phyloP scores from a whole-genome alignment of 129 eudicot species.

The Chrysanthemum lavandulifolium region DNA sequence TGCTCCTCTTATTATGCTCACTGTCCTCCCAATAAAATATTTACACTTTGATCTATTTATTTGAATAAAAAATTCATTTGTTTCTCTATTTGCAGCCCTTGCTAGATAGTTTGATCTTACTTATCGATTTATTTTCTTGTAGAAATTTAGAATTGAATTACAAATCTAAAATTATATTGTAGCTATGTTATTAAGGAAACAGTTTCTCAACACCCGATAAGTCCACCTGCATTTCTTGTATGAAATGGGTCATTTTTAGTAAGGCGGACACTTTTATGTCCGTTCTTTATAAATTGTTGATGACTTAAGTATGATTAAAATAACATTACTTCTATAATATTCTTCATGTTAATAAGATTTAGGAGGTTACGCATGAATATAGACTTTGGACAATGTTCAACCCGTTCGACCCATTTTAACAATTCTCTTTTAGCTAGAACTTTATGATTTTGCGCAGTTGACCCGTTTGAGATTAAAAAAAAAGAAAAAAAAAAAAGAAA shows the following conservation, averaged over 20 bases:
- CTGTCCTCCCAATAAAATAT: conserved; percentile 5
- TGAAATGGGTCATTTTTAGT: too few relatives aligned
- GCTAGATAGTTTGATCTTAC: neutral
- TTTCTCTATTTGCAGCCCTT: conserved; percentile 1
- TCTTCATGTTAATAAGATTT: too few relatives aligned
- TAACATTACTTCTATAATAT: too few relatives aligned
- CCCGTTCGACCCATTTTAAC: conserved; percentile 1
- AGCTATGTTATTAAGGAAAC: conserved; percentile 9
- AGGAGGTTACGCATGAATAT: too few relatives aligned
- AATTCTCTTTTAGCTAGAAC: neutral
- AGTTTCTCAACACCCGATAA: neutral
- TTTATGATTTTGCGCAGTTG: neutral
- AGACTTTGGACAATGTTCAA: too few relatives aligned
- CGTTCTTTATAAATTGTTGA: too few relatives aligned
- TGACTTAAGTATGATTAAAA: too few relatives aligned
- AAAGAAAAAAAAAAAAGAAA: too few relatives aligned
- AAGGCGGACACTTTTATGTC: too few relatives aligned
- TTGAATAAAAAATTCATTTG: neutral
- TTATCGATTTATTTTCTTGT: neutral
- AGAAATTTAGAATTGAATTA: neutral
- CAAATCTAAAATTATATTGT: neutral
- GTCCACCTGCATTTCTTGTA: neutral
- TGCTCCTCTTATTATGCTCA: conserved; percentile 35
- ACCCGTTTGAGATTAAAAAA: neutral
- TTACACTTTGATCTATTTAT: neutral